Evolutionary conservation across 2,329 filamentous ascomycete species (phyloP), one percentile per base, ranked within the genome.

Genomic region (Fusarium succisae): DNA sequence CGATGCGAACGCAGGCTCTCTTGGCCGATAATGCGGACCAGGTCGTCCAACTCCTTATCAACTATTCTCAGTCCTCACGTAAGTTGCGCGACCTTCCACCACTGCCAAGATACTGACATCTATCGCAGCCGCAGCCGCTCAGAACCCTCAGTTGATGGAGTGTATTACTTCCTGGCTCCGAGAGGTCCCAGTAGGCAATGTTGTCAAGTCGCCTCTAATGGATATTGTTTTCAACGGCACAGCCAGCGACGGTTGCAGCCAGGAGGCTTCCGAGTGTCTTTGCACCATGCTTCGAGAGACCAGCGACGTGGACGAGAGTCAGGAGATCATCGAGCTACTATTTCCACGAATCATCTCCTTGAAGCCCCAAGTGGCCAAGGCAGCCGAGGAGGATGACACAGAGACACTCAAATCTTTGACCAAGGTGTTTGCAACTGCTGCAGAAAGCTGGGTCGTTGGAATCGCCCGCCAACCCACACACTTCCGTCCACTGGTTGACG

Each of bases 101-200:
- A 15, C 18, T 11, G 56, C 18, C 30, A 48, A 37, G 20, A 56
- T 45, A 62, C 78, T 81, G 69, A 79, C 60, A 43, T 17, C 24
- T 17, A 63, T 43, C 51, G 18, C 78, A 95, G 94, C 89, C 57
- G 86, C 90, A 54, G 95, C 96, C 30, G 90, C 94, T 14, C 92
- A 92, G 72, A 98, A 98, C 79, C 95, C 96, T 6, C 93, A 95
- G 79, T 88, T 99, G 54, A 91, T 98, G 81, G 94, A 98, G 79
- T 98, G 96, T 81, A 95, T 98, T 77, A 97, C 95, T 38, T 98
- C 96, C 7, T 99, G 96, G 96, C 89, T 98, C 76, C 91, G 95
- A 77, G 96, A 99, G 84, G 94, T 99, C 12, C 94, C 96, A 1
- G 90, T 97, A 54, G 88, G 88, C 73, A 92, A 93, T 70, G 91